Evolutionary conservation across 495 filamentous ascomycete species (phyloP), one percentile per base, ranked within the genome.

Genomic region (Penicillium crystallinum): DNA sequence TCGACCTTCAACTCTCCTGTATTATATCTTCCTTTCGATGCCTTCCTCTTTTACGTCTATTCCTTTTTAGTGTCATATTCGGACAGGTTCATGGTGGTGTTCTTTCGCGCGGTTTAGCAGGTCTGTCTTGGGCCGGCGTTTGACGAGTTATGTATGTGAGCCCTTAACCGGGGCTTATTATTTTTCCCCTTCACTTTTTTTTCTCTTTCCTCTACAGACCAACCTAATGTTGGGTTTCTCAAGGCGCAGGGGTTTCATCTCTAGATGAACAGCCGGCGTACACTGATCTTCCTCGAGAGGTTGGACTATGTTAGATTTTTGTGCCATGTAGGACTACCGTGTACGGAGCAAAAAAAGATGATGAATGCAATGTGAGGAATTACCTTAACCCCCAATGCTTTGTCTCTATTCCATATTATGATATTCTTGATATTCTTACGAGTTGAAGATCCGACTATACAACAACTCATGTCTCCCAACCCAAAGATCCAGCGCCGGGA

Each of bases 381-480:
- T 48, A 29, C 36, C 21, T 54, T 42, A 35, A 18, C 23, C n/a
- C 34, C 33, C 23, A 5, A 25, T 47, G 21, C 11, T 9, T 27
- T 37, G 9, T 14, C 6, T 25, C n/a, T 12, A 45, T 19, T 10
- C 29, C n/a, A 22, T 11, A 45, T 40, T 25, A 43, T 43, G 8
- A 21, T 18, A 14, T 36, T 14, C 15, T 12, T 19, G 40, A 30
- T 38, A 27, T 18, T 25, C 33, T 76, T 57, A 85, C 46, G 82
- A 86, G 66, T 98, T 97, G 61, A 98, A 98, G 44, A 98, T 97
- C 65, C 93, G 83, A 56, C 89, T 95, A 72, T 98, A 98, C 34
- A 98, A 69, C 65, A 96, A 67, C 76, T 98, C 93, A 72, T 98
- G 93, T 65, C 93, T 81, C 10, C 95, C 93, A 51, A 95, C 76